A percentile compares a stretch with the other conserved stretches of the same genome.
phyloP scores from a whole-genome alignment of 2,329 filamentous ascomycete species.

The Septoria petroselini region DNA sequence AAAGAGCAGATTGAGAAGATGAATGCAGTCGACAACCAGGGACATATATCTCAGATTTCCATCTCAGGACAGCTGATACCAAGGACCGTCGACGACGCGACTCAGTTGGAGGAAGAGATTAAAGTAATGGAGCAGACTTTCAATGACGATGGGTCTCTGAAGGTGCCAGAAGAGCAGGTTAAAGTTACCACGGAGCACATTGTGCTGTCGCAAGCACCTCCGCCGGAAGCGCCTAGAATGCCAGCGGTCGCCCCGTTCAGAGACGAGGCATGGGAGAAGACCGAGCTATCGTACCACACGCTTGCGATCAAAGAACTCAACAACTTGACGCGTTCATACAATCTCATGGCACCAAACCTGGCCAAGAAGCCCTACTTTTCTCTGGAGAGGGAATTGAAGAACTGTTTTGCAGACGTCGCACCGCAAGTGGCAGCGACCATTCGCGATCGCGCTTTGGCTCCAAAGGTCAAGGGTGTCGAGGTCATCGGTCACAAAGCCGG shows the following conservation, averaged over 20 bases:
- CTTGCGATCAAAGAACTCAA: constrained; percentile 78
- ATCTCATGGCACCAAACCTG: constrained; percentile 86
- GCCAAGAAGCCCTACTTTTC: constrained; percentile 91
- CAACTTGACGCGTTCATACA: constrained; percentile 77
- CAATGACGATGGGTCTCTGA: constrained; percentile 31
- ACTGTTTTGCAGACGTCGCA: constrained; percentile 83
- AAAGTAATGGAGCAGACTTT: constrained; percentile 40
- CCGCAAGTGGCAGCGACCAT: constrained; percentile 72
- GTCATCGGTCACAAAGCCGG: constrained; percentile 45
- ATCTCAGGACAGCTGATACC: constrained; percentile 46
- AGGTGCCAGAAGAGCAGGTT: constrained; percentile 24
- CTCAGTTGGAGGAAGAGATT: constrained; percentile 31
- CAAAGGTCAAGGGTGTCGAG: constrained; percentile 41
- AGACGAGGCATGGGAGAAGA: constrained; percentile 70
- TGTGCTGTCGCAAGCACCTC: constrained; percentile 17
- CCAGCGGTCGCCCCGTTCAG: constrained; percentile 58
- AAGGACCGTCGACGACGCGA: constrained; percentile 13
- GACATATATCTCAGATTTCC: constrained; percentile 49
- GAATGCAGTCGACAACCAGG: constrained; percentile 47
- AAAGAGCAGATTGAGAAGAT: constrained; percentile 45
- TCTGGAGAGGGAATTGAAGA: constrained; percentile 73
- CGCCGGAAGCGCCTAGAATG: constrained; percentile 25
- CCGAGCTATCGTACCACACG: constrained; percentile 71
- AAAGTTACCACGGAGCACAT: constrained; percentile 21
- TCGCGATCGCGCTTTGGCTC: constrained; percentile 60